phyloP scores from a whole-genome alignment of 768 basidiomycete genomes.

The Lepiota subincarnata region DNA sequence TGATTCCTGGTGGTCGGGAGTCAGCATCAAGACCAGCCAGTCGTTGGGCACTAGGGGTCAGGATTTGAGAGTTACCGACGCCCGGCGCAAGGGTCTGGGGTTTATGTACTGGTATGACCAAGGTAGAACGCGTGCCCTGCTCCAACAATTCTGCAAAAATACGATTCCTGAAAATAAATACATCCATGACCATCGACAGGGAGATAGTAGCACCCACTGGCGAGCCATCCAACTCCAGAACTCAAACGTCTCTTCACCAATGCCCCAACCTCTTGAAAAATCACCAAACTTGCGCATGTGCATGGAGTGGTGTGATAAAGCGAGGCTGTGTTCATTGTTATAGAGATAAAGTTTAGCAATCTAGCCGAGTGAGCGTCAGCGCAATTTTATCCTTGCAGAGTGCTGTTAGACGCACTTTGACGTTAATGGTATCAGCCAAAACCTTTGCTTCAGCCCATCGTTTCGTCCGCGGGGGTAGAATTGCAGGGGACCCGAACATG shows the following conservation, averaged over 20 bases:
- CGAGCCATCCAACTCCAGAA: slow-evolving; percentile 97
- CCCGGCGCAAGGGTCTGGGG: slow-evolving; percentile 33
- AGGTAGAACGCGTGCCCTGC: slow-evolving; percentile 62
- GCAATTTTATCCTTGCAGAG: background rate
- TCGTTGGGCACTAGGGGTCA: slow-evolving; percentile 15
- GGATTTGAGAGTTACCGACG: slow-evolving; percentile 17
- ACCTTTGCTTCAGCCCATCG: slow-evolving; percentile 99
- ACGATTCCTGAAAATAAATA: slow-evolving; percentile 58
- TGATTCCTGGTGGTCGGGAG: slow-evolving; percentile 60
- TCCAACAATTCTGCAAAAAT: slow-evolving; percentile 89
- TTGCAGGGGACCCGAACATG: slow-evolving; percentile 86
- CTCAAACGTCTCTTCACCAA: slow-evolving; percentile 94
- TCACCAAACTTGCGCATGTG: slow-evolving; percentile 86
- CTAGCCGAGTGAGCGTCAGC: slow-evolving; percentile 33
- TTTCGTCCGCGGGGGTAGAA: slow-evolving; percentile 89
- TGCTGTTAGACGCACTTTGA: slow-evolving; percentile 56
- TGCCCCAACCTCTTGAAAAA: slow-evolving; percentile 89
- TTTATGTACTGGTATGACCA: slow-evolving; percentile 57
- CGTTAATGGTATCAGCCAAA: slow-evolving; percentile 86
- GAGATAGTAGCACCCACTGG: slow-evolving; percentile 53
- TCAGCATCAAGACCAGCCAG: slow-evolving; percentile 49
- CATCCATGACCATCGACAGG: background rate
- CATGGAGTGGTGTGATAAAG: slow-evolving; percentile 76
- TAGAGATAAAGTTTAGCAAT: slow-evolving; percentile 90
- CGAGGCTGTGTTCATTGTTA: slow-evolving; percentile 78